phyloP scores from a whole-genome alignment of 2,329 filamentous ascomycete species.

The Beauveria caledonica region DNA sequence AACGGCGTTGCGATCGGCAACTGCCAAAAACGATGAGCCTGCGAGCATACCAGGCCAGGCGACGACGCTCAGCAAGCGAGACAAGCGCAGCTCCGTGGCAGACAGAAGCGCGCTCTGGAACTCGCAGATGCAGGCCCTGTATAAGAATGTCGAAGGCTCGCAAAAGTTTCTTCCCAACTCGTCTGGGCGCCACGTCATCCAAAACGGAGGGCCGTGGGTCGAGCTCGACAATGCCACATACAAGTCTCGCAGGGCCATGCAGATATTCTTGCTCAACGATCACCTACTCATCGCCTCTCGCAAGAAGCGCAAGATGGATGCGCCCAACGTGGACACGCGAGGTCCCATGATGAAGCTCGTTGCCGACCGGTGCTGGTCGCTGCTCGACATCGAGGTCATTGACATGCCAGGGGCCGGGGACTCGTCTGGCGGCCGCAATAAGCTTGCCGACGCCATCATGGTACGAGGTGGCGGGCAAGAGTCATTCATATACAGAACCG shows the following conservation, averaged over 20 bases:
- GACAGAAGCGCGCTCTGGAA: constrained; percentile 61
- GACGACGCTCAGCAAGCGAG: constrained; percentile 53
- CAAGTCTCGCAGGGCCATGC: constrained; percentile 82
- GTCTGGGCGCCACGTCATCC: constrained; percentile 84
- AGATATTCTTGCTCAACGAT: constrained; percentile 89
- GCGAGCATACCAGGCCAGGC: constrained; percentile 43
- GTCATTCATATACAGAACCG: constrained; percentile 89
- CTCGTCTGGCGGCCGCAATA: constrained; percentile 44
- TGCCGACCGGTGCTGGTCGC: constrained; percentile 87
- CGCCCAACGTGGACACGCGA: constrained; percentile 39
- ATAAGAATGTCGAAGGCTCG: constrained; percentile 95
- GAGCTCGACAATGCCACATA: constrained; percentile 96
- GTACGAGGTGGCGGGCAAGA: constrained; percentile 78
- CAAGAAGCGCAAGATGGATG: constrained; percentile 85
- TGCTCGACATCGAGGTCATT: constrained; percentile 87
- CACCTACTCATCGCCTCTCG: constrained; percentile 84
- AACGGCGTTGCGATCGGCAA: constrained; percentile 53
- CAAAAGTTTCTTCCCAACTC: constrained; percentile 93
- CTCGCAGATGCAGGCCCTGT: constrained; percentile 65
- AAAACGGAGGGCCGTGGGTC: constrained; percentile 90
- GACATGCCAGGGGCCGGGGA: constrained; percentile 68
- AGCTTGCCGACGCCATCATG: constrained; percentile 79
- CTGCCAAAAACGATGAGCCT: constrained; percentile 41
- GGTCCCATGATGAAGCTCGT: constrained; percentile 67
- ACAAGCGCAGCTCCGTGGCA: constrained; percentile 84